These are phyloP conservation scores for Astrocystis sublimbata DNA, from an alignment of 495 filamentous ascomycete species.

Conservation along the genomic window DNA sequence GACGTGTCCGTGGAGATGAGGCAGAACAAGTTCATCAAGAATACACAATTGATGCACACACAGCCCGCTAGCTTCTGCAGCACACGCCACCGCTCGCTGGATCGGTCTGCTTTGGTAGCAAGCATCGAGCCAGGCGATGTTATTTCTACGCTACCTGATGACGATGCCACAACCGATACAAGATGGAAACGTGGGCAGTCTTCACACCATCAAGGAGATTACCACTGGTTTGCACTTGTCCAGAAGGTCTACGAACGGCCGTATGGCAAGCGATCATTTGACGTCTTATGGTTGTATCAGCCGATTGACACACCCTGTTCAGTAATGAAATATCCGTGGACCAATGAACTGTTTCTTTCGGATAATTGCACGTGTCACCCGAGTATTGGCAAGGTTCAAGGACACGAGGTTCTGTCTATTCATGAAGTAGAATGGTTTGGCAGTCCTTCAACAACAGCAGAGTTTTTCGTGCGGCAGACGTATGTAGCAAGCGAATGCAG, in stretches of 20 bases:
- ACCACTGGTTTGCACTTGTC: constrained; percentile 67
- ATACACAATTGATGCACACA: constrained; percentile 5
- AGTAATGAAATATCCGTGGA: constrained; percentile 62
- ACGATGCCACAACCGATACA: constrained; percentile 33
- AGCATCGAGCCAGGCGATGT: constrained; percentile 41
- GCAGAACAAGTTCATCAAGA: constrained; percentile 17
- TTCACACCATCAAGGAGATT: constrained; percentile 38
- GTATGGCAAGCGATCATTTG: constrained; percentile 44
- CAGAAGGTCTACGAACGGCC: constrained; percentile 49
- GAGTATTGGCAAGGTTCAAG: constrained; percentile 40
- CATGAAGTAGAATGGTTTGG: constrained; percentile 58
- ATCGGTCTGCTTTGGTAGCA: constrained; percentile 15
- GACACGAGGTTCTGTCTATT: constrained; percentile 53
- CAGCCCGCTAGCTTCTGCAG: constrained; percentile 7
- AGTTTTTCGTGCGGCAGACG: constrained; percentile 67
- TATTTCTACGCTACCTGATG: constrained; percentile 46
- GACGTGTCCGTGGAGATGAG: constrained; percentile 9
- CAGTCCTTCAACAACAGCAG: constrained; percentile 40
- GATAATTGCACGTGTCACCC: constrained; percentile 71
- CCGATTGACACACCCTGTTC: constrained; percentile 66
- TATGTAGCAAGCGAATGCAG: constrained; percentile 55
- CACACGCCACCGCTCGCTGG: constrained; percentile 9
- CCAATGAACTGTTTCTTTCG: constrained; percentile 73
- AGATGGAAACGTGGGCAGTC: constrained; percentile 55
- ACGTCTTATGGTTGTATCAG: constrained; percentile 72